Evolutionary conservation across 2,329 filamentous ascomycete species (phyloP), one percentile per base, ranked within the genome.

Genomic region (Fusarium protoensiforme): DNA sequence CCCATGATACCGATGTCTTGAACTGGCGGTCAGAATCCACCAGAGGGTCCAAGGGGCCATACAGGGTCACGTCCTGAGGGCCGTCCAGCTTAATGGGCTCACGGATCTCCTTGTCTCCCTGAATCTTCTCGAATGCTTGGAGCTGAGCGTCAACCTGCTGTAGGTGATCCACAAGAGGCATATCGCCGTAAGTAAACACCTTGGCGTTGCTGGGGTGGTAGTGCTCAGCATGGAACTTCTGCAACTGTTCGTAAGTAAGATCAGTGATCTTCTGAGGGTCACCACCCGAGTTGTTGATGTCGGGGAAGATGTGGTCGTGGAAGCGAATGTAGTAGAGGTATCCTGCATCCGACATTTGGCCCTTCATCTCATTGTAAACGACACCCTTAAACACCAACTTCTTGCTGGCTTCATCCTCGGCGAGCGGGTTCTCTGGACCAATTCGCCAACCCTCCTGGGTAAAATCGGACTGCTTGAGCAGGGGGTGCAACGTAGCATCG

Each of bases 351-450:
- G 96, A 98, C 92, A 98, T 97, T 80, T 98, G 95, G 0, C 96
- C 96, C 84, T 99, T 99, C 96, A 99, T 99, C 85, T 99, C 96
- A 79, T 99, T 99, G 85, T 98, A 98, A 1, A 98, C 96, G 2
- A 98, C 96, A 29, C 96, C 96, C 85, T 98, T 98, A 87, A 98
- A 98, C 1, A 98, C 94, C 43, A 97, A 84, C 72, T 90, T 91
- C 81, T 91, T 90, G 79, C 91, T 89, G 64, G 91, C 87, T 78
- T 81, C 85, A 11, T 81, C 80, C 70, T 82, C 87, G 1, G 92
- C 88, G 59, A 89, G 86, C 2, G 92, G 94, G 80, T 98, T 96
- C 83, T 98, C 95, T 0, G 96, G 96, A 0, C 96, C 96, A 72
- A 99, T 91, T 57, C 96, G 91, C 96, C 96, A 99, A 59, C 96